Base-by-base conservation (phyloP, 768 basidiomycete genomes). In the Podaxis sp. region DNA sequence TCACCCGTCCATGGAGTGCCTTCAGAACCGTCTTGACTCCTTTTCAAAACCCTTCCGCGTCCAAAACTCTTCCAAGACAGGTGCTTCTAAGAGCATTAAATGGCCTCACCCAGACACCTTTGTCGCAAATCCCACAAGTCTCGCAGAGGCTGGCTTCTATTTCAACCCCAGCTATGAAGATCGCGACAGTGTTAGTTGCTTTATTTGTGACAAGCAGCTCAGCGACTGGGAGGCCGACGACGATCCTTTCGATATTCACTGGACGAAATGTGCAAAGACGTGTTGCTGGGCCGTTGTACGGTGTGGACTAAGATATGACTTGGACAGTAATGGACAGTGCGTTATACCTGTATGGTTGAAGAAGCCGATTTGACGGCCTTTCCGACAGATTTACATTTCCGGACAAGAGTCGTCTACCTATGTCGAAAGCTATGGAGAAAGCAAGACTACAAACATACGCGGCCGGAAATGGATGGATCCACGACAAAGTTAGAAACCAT, bases 71-170 rank as follows among this genome's bases (percentile, higher is more conserved):
- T 64, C 69, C 59, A 87, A 82, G 69, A 68, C 76, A 7, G 79
- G 80, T 37, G 76, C 84, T 1, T 75, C 75, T 0, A 65, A 73
- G 1, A 73, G 74, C 42, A 65, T 84, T n/a, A 89, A 85, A 73
- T 98, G 93, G 92, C 89, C 93, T 0, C 91, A 95, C 65, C 82
- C 89, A 0, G 46, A 72, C 0, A 66, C 75, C 16, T 91, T 85
- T 70, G 73, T 75, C 54, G 88, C 95, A 50, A 94, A 84, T 54
- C 87, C 95, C 1, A 73, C 80, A 56, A 79, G 82, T 3, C 84
- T 98, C 14, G 89, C 95, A 1, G 86, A 89, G 64, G 95, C 95
- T 2, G 95, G 95, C 7, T 98, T 96, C 76, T 95, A 85, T 78
- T 95, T 81, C 73, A 79, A 79, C 63, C 92, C 92, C 0, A 83